Evolutionary conservation across 2,329 filamentous ascomycete genomes (phyloP).

Genomic region (Hirsutella rhossiliensis): DNA sequence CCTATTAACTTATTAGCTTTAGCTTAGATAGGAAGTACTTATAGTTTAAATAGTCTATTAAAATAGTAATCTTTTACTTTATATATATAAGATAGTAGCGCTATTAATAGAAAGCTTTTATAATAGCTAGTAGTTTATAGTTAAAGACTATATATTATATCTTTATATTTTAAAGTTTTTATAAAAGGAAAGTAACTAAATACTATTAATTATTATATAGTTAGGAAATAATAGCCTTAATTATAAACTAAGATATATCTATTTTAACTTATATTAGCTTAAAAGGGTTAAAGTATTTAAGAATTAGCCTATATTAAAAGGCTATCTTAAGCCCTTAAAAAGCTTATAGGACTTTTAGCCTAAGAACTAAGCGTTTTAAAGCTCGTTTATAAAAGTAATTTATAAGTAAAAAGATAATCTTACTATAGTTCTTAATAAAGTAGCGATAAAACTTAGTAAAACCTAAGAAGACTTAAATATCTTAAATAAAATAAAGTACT

Average conservation of each 20-base stretch:
- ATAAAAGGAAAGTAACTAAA: no score
- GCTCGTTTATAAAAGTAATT: no score
- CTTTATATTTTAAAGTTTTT: no score
- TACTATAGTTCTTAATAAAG: not conserved
- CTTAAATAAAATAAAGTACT: no score
- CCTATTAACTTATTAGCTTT: not conserved
- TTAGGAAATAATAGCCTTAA: no score
- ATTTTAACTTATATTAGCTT: no score
- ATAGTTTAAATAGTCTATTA: not conserved
- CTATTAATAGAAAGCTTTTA: not conserved
- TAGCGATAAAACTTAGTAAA: no score
- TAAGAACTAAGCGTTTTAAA: no score
- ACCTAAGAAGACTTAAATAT: no score
- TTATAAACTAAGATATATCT: not conserved
- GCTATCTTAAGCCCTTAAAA: conserved; percentile 13
- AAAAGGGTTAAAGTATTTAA: not conserved
- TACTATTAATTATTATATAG: no score
- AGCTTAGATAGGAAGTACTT: not conserved
- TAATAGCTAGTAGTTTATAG: not conserved
- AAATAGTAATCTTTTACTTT: not conserved
- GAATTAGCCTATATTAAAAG: not conserved
- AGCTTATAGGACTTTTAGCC: not conserved
- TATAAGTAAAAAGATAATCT: no score
- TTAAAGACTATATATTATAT: no score
- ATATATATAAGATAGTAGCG: not conserved